Conservation (phyloP, 306 rosid genomes). For the Hylodesmum podocarpum region DNA sequence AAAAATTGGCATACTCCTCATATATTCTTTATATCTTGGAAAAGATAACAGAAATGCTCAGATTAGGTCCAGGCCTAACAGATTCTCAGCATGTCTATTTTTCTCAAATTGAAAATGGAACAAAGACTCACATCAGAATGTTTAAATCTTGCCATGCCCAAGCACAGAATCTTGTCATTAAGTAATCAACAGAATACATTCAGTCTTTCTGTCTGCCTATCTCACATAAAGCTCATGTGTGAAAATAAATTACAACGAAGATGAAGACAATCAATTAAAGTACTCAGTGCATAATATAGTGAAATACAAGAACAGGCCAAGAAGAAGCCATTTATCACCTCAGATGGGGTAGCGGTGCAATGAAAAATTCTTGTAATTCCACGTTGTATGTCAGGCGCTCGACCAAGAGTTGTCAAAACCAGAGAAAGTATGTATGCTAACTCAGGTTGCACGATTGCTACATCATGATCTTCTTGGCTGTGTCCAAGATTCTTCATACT, state of each 20-base stretch:
- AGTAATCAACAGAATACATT: conserved; percentile 7
- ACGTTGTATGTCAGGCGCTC: conserved; percentile 84
- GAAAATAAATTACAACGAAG: conserved; percentile 13
- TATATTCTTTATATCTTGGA: neutral
- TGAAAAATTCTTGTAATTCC: conserved; percentile 92
- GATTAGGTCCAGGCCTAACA: conserved; percentile 10
- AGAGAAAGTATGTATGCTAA: conserved; percentile 60
- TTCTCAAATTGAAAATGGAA: conserved; percentile 21
- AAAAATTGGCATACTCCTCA: neutral
- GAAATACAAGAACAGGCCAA: conserved; percentile 13
- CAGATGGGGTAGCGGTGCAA: conserved; percentile 77
- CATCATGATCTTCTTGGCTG: conserved; percentile 44
- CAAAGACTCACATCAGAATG: conserved; percentile 7
- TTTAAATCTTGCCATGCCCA: neutral
- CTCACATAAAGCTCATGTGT: neutral
- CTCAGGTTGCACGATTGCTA: conserved; percentile 46
- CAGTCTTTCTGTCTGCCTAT: conserved; percentile 24
- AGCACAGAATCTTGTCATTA: conserved; percentile 21
- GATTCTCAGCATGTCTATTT: neutral
- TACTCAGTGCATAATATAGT: conserved; percentile 10
- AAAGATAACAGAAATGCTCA: neutral
- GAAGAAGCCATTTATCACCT: conserved; percentile 55
- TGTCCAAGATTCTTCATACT: conserved; percentile 38
- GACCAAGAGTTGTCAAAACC: conserved; percentile 70
- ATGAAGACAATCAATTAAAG: conserved; percentile 14